These are phyloP conservation scores for Cystoderma amianthinum DNA, from an alignment of 768 basidiomycete genomes.

Conservation along the genomic window DNA sequence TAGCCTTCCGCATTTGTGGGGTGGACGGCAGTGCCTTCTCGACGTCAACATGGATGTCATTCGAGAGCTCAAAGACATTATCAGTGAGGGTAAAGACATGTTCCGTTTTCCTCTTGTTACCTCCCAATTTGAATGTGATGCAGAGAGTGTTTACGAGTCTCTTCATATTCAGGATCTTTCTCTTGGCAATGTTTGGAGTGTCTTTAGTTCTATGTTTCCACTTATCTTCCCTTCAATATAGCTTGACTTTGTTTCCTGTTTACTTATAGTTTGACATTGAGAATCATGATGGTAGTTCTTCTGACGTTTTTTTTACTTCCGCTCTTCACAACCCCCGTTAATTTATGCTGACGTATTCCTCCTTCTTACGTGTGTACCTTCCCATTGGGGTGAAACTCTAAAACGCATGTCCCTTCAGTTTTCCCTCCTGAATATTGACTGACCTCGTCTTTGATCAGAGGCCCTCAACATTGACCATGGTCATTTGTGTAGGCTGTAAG, in stretches of 20 bases:
- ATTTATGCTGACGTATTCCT: too few species aligned
- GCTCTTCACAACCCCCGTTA: too few species aligned
- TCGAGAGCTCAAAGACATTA: constrained; percentile 15
- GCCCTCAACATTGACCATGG: too few species aligned
- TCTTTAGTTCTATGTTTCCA: constrained; percentile 14
- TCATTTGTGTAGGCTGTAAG: too few species aligned
- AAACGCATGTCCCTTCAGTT: background rate
- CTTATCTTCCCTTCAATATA: constrained; percentile 6
- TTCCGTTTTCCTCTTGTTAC: constrained; percentile 19
- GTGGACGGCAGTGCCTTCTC: constrained; percentile 14
- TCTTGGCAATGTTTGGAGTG: constrained; percentile 18
- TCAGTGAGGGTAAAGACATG: constrained; percentile 23
- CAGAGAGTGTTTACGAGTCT: constrained; percentile 10
- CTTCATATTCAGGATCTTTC: constrained; percentile 11
- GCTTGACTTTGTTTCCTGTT: constrained; percentile 1
- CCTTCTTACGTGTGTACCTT: too few species aligned
- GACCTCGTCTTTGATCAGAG: too few species aligned
- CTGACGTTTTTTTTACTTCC: too few species aligned
- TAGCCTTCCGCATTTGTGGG: constrained; percentile 13
- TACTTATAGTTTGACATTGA: background rate
- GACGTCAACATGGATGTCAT: constrained; percentile 15
- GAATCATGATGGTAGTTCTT: background rate
- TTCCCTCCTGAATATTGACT: too few species aligned
- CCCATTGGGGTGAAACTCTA: background rate
- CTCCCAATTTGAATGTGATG: constrained; percentile 15